phyloP scores from a whole-genome alignment of 768 basidiomycete species.

The Galerina sulciceps region DNA sequence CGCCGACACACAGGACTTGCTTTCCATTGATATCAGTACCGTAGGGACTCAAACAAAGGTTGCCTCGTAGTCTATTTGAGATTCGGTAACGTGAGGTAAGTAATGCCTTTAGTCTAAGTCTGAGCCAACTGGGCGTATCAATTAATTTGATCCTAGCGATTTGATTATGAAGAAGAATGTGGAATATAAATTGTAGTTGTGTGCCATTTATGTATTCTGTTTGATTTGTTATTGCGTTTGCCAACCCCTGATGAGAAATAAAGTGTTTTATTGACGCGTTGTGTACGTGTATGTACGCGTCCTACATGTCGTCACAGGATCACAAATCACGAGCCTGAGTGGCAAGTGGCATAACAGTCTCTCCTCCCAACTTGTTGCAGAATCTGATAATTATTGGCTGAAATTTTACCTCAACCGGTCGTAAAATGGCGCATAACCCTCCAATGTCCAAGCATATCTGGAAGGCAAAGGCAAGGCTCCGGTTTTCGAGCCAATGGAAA shows the following conservation, averaged over 20 bases:
- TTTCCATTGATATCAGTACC: constrained; percentile 46
- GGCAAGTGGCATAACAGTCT: neutral
- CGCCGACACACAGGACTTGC: constrained; percentile 35
- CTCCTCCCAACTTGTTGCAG: neutral
- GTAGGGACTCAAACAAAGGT: constrained; percentile 29
- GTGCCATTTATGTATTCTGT: too few species aligned
- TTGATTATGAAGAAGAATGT: too few species aligned
- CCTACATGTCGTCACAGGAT: constrained; percentile 18
- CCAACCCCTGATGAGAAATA: neutral
- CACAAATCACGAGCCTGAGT: neutral
- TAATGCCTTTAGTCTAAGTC: too few species aligned
- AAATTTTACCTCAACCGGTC: neutral
- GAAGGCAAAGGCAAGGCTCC: constrained; percentile 60
- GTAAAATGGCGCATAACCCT: constrained; percentile 5
- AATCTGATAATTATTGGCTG: neutral
- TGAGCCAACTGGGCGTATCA: too few species aligned
- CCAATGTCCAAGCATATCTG: constrained; percentile 30
- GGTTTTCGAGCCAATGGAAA: constrained; percentile 19
- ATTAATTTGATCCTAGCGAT: too few species aligned
- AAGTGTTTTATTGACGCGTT: constrained; percentile 21
- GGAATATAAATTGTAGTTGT: too few species aligned
- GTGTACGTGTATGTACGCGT: constrained; percentile 18
- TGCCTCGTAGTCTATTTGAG: constrained; percentile 1
- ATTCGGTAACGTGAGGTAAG: neutral
- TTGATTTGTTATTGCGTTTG: neutral